Evolutionary conservation across 768 basidiomycete species (phyloP), one percentile per base, ranked within the genome.

Genomic region (Rhodotorula taiwanensis): DNA sequence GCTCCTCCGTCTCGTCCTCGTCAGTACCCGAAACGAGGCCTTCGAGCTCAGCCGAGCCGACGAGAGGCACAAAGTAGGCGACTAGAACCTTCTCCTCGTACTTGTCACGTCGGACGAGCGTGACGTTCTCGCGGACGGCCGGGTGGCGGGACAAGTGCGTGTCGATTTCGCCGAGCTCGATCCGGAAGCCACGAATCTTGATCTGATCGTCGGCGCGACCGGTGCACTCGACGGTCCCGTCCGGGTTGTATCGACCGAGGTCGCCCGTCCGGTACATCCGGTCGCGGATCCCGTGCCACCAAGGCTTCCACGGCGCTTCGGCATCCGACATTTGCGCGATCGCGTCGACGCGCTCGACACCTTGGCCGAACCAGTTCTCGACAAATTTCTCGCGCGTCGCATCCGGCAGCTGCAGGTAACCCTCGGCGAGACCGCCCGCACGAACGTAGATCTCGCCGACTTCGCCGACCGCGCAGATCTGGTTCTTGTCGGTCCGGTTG

Each of bases 71-170:
- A 70, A 99, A 89, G 76, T 99, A 99, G 76, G 88, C 89, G 66
- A 99, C 87, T 33, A 99, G 83, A 39, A 97, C 92, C 79, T 99
- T 98, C 78, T 99, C 95, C 77, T 98, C 95, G 76, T 97, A 90
- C 79, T 98, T 98, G 79, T 99, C 94, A 75, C 94, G 80, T 70
- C 94, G 79, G 48, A 99, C 93, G 43, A 98, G 82, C 4, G 95
- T 98, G 55, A 99, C 93, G 75, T 99, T 99, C 78, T 98, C 95
- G n/a, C 94, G 80, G 4, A 99, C 84, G 25, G 90, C 82, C 13
- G 89, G 87, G 74, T 98, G 93, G 72, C 92, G 86, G 71, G 87
- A 88, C 60, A 99, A 83, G 77, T 94, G 86, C 0, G 89, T 95
- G 75, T 99, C 95, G 69, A 99, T 95, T 76, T 99, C 95, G 21